Evolutionary conservation across 2,329 filamentous ascomycete genomes (phyloP), one percentile per base, ranked within the genome.

Genomic region (Epichloe hybrida): DNA sequence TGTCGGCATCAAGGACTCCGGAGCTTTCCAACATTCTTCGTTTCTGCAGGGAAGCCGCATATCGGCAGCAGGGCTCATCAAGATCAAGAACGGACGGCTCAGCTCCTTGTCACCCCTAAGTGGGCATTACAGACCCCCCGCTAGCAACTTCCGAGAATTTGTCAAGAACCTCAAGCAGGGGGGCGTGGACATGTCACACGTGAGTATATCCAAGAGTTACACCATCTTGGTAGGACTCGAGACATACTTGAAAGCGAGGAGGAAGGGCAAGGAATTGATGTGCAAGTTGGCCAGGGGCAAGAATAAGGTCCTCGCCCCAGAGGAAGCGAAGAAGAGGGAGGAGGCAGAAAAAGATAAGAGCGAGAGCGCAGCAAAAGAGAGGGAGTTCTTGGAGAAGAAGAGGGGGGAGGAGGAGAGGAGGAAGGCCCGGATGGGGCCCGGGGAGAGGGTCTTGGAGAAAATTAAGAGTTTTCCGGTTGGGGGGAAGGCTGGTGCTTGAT

Each of bases 101-200:
- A 74, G 78, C 2, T 83, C 81, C 48, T 72, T 94, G 8, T 86
- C 83, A 4, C 88, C 77, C 2, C 67, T 80, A 1, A 83, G 79
- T 58, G 89, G 89, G 0, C 89, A 95, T 66, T 95, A 95, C 64
- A 80, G 88, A 0, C 89, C 89, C 89, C 87, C 89, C 0, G 80
- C 86, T 4, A 77, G 80, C 54, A 95, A 91, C 62, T 95, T 95
- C 62, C 80, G 85, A 34, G 82, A 84, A 1, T 95, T 95, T 60
- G 77, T 95, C 2, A 79, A 81, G 54, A 82, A 75, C 8, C 72
- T 96, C 4, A 80, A 82, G 57, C 80, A 83, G 1, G 77, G 77
- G 35, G 85, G 85, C 1, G 88, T 84, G 0, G 89, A 96, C 64
- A 86, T 90, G 78, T 80, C 76, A 13, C 82, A 79, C 27, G 81